phyloP scores from a whole-genome alignment of 2,329 filamentous ascomycete species.

The Spiromastix sp. region DNA sequence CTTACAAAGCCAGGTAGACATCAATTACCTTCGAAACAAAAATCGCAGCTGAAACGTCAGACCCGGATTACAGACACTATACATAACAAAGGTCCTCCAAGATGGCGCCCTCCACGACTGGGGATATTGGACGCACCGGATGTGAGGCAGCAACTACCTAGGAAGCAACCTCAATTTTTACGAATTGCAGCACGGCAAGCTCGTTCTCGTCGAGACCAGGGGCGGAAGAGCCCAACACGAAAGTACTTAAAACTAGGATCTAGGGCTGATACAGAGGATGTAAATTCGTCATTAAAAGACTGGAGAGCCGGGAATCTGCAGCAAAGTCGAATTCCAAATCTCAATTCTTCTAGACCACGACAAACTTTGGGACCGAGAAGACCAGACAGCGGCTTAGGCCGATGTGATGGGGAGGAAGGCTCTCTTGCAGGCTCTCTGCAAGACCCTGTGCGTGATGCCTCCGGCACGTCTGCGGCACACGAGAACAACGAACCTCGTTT shows the following conservation, averaged over 20 bases:
- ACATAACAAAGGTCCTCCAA: slow-evolving; percentile 11
- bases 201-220: slow-evolving; percentile 36
- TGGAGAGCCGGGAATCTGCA: slow-evolving; percentile 41
- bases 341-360: slow-evolving; percentile 13
- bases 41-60: slow-evolving; percentile 22
- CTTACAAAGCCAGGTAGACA: no score
- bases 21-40: slow-evolving; percentile 9
- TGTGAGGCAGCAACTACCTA: slow-evolving; percentile 17
- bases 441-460: no score
- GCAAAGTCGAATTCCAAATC: slow-evolving; percentile 16
- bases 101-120: slow-evolving; percentile 19
- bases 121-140: slow-evolving; percentile 44
- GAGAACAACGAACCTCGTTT: no score
- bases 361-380: no score
- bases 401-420: no score
- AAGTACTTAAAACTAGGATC: slow-evolving; percentile 46
- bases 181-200: slow-evolving; percentile 45
- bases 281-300: slow-evolving; percentile 36
- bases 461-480: no score
- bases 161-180: slow-evolving; percentile 42
- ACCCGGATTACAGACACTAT: slow-evolving; percentile 26
- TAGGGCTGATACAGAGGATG: slow-evolving; percentile 44
- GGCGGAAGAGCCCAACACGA: slow-evolving; percentile 40
- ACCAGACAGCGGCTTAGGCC: no score
- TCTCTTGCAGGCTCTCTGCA: no score